These are phyloP conservation scores for Rhizophora mangle DNA, from an alignment of 345 rosid genomes.

Conservation along the genomic window DNA sequence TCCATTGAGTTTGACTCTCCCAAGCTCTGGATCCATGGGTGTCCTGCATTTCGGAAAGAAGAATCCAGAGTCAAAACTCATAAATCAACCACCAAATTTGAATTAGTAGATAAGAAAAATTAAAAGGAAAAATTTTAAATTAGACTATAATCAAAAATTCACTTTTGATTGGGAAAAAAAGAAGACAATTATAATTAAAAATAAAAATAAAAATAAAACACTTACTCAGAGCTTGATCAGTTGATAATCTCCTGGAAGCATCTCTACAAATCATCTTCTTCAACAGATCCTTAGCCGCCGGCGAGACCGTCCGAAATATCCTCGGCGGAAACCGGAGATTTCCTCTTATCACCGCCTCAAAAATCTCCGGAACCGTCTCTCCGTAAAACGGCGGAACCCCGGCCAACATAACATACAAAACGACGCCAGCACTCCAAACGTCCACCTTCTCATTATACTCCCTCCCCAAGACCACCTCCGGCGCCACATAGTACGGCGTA, in stretches of 20 bases:
- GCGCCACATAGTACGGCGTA: constrained; percentile 16
- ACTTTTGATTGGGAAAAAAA: neutral
- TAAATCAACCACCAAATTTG: too few species aligned
- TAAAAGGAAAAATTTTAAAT: neutral
- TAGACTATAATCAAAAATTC: neutral
- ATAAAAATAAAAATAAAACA: neutral
- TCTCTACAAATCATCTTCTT: constrained; percentile 6
- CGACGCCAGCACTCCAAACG: constrained; percentile 19
- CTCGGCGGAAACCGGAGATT: neutral
- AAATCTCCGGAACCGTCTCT: constrained; percentile 1
- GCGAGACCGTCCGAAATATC: neutral
- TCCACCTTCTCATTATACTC: constrained; percentile 20
- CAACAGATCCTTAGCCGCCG: constrained; percentile 2
- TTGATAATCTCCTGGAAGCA: neutral
- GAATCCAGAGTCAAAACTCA: neutral
- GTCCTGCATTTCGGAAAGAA: constrained; percentile 38
- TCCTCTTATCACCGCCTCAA: neutral
- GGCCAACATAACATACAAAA: constrained; percentile 7
- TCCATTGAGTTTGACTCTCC: constrained; percentile 41
- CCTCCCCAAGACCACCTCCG: constrained; percentile 16
- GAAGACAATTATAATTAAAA: neutral
- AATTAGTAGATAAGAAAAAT: too few species aligned
- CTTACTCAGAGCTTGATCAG: constrained; percentile 3
- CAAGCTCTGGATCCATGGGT: constrained; percentile 55
- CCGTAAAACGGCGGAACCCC: neutral